These are phyloP conservation scores for Lyophyllum atratum DNA, from an alignment of 768 basidiomycete species.

Conservation along the genomic window DNA sequence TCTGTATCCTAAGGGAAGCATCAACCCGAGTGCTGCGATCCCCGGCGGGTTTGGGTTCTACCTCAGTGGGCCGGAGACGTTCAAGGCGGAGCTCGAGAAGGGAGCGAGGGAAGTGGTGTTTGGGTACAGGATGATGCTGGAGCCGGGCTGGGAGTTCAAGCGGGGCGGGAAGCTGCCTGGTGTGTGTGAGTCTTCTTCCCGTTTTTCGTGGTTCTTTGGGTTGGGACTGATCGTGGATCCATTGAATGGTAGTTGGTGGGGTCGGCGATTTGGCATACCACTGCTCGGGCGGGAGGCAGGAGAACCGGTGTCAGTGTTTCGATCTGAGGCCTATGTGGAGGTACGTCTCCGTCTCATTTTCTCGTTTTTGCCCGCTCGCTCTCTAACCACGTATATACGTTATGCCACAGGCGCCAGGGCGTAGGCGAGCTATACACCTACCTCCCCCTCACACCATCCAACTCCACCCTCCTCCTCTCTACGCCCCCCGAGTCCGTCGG, in stretches of 20 bases:
- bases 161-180: slow-evolving; percentile 81
- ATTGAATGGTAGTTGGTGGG: slow-evolving; percentile 49
- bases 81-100: slow-evolving; percentile 34
- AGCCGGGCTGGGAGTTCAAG: slow-evolving; percentile 64
- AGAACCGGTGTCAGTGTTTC: slow-evolving; percentile 67
- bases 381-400: background rate
- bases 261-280: slow-evolving; percentile 57
- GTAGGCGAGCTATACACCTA: slow-evolving; percentile 73
- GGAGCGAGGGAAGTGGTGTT: slow-evolving; percentile 57
- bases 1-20: slow-evolving; percentile 58
- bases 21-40: slow-evolving; percentile 52
- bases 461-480: slow-evolving; percentile 40
- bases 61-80: slow-evolving; percentile 51
- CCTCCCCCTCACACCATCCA: slow-evolving; percentile 51
- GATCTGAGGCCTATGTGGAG: slow-evolving; percentile 77
- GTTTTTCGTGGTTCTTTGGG: too few relatives aligned
- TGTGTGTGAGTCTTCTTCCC: slow-evolving; percentile 47
- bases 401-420: slow-evolving; percentile 43
- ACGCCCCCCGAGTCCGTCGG: slow-evolving; percentile 51
- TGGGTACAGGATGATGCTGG: slow-evolving; percentile 68
- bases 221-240: background rate
- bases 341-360: slow-evolving; percentile 29
- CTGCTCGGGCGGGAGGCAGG: slow-evolving; percentile 69
- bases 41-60: slow-evolving; percentile 76
- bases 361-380: background rate